phyloP scores from a whole-genome alignment of 352 stramenopile genomes.

The Detonula confervacea region DNA sequence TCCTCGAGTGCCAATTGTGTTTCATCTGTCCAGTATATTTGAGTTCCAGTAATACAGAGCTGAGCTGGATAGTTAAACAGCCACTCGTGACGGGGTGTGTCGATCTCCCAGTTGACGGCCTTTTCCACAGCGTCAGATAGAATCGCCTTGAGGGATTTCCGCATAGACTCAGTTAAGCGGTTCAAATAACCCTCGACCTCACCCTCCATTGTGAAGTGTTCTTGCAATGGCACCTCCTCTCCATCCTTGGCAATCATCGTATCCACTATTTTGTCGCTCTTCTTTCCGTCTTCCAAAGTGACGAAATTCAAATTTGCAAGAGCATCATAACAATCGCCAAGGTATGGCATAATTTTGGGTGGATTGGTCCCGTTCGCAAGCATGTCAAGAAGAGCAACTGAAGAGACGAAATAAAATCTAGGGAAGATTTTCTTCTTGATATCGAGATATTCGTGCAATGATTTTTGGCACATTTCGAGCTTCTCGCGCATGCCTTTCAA shows the following conservation, averaged over 20 bases:
- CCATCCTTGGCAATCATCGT: conserved; percentile 88
- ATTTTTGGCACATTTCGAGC: conserved; percentile 98
- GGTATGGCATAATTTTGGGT: conserved; percentile 96
- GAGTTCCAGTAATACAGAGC: conserved; percentile 94
- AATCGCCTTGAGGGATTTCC: conserved; percentile 87
- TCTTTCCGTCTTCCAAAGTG: conserved; percentile 94
- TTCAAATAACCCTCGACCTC: conserved; percentile 94
- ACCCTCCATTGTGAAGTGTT: conserved; percentile 94
- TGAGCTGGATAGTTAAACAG: conserved; percentile 93
- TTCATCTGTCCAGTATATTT: conserved; percentile 97
- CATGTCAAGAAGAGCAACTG: conserved; percentile 96
- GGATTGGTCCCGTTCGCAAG: conserved; percentile 96
- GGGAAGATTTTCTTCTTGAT: conserved; percentile 99
- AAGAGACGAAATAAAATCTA: conserved; percentile 99
- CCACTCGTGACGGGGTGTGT: conserved; percentile 90
- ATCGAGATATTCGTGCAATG: conserved; percentile 97
- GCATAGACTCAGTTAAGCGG: conserved; percentile 92
- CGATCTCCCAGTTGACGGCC: conserved; percentile 94
- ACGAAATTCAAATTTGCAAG: conserved; percentile 88
- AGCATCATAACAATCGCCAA: conserved; percentile 97
- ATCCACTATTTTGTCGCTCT: conserved; percentile 95
- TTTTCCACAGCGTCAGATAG: conserved; percentile 92
- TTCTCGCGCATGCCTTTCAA: conserved; percentile 97
- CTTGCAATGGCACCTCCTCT: conserved; percentile 88
- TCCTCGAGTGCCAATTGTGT: conserved; percentile 93